Evolutionary conservation across 2,329 filamentous ascomycete genomes (phyloP), one percentile per base, ranked within the genome.

Genomic region (Fusarium tricinctum): DNA sequence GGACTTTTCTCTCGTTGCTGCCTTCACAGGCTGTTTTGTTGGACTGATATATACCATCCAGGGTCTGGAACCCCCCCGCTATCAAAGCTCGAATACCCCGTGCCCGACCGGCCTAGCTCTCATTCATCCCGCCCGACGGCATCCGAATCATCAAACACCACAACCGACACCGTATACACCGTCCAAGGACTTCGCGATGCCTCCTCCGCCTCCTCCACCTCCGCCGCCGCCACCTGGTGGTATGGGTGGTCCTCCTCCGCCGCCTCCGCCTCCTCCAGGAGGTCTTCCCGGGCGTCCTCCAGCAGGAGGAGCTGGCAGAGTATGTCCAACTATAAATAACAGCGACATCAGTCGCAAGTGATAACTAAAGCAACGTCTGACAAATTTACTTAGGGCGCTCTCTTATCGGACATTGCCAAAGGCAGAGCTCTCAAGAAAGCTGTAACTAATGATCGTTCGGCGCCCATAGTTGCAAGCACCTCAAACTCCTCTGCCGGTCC

Each of bases 371-470:
- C 44, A 49, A 19, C 22, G 23, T 42, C 59, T 65, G 32, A 65
- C 33, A n/a, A 42, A 20, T 23, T 13, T n/a, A 28, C 19, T 19
- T 26, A 98, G 95, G 91, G 91, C 73, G 94, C 95, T 55, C 85
- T 99, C 35, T 87, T 98, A 44, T 86, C 89, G 75, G 95, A 98
- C 79, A 99, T 99, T 73, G 83, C 84, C 70, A 97, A 97, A 79
- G 96, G 95, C 69, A 85, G 82, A 71, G 82, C 84, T 64, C 85
- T 98, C 61, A 97, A 92, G 81, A 97, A 97, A 80, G 85, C 93
- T 32, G 90, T 93, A 57, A 92, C 94, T 71, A 97, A 98, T 80
- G 95, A 98, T 79, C 90, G 95, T 79, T 97, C 94, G 22, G 93
- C 93, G 9, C 95, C 95, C 1, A 74, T 86, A 50, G 78, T 97